Conservation (phyloP, 1,139 yeast species). For the Ogataea hybrid region DNA sequence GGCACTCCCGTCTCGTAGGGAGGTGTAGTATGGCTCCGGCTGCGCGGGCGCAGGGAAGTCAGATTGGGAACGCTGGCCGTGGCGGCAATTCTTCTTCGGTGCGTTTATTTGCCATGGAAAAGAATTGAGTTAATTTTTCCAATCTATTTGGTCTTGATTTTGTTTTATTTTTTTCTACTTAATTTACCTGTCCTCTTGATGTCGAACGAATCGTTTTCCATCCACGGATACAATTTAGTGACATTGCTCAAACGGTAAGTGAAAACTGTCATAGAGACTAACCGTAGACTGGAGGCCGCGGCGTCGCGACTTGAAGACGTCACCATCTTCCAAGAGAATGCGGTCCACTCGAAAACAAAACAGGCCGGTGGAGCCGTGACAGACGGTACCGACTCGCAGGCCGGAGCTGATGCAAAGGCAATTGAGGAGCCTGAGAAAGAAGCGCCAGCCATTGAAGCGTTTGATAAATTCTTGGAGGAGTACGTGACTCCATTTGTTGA, state of each 20-base stretch:
- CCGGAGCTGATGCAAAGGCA: background rate
- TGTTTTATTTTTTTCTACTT: background rate
- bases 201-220: conserved; percentile 56
- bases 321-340: conserved; percentile 74
- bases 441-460: conserved; percentile 39
- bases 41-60: conserved; percentile 44
- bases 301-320: conserved; percentile 75
- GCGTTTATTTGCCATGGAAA: conserved; percentile 3
- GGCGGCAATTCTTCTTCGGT: conserved; percentile 38
- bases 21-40: conserved; percentile 52
- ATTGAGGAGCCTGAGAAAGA: conserved; percentile 11
- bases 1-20: conserved; percentile 61
- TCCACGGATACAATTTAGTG: conserved; percentile 78
- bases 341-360: conserved; percentile 30
- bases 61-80: conserved; percentile 44
- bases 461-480: conserved; percentile 52
- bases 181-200: conserved; percentile 19
- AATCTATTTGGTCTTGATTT: background rate
- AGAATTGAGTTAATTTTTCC: conserved; percentile 1
- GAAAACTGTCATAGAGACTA: conserved; percentile 1
- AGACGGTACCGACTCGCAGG: conserved; percentile 20
- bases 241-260: conserved; percentile 66
- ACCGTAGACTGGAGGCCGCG: conserved; percentile 75
- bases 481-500: conserved; percentile 60
- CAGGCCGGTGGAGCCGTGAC: conserved; percentile 15